These are phyloP conservation scores for Pyropia yezoensis DNA, from an alignment of 23 red algal species.

Conservation along the genomic window DNA sequence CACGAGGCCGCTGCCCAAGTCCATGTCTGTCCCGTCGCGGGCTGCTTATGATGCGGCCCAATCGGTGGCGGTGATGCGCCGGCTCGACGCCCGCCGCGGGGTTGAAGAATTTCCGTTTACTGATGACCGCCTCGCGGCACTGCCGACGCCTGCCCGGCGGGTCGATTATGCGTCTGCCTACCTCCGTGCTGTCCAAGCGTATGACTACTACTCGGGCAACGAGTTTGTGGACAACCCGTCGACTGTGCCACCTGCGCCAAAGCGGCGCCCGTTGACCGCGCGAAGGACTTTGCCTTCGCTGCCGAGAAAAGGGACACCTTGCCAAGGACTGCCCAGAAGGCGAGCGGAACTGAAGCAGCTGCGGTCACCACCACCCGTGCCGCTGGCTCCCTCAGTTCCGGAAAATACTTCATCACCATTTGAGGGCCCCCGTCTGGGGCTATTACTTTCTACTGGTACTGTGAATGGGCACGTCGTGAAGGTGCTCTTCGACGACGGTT, in stretches of 20 bases:
- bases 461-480: too few relatives aligned
- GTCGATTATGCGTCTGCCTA: conserved; percentile 33
- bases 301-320: too few relatives aligned
- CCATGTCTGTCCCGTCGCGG: conserved; percentile 15
- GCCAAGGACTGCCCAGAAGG: too few relatives aligned
- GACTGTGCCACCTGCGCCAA: conserved; percentile 21
- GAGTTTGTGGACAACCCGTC: conserved; percentile 53
- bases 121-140: conserved; percentile 19
- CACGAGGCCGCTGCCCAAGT: conserved; percentile 11
- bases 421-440: too few relatives aligned
- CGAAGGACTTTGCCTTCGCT: too few relatives aligned
- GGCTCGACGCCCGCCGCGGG: conserved; percentile 24
- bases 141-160: conserved; percentile 7
- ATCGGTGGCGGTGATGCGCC: conserved; percentile 27
- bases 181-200: conserved; percentile 38
- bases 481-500: too few relatives aligned
- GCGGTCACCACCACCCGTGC: too few relatives aligned
- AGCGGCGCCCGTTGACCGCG: conserved; percentile 6
- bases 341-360: too few relatives aligned
- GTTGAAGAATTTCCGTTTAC: conserved; percentile 29
- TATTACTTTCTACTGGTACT: too few relatives aligned
- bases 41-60: conserved; percentile 32
- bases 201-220: conserved; percentile 54
- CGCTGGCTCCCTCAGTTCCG: too few relatives aligned
- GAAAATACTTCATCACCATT: too few relatives aligned